A percentile compares a stretch with the other conserved stretches of the same genome.
Conservation (phyloP, 73 alveolate species). For the Tetrahymena elliotti region DNA sequence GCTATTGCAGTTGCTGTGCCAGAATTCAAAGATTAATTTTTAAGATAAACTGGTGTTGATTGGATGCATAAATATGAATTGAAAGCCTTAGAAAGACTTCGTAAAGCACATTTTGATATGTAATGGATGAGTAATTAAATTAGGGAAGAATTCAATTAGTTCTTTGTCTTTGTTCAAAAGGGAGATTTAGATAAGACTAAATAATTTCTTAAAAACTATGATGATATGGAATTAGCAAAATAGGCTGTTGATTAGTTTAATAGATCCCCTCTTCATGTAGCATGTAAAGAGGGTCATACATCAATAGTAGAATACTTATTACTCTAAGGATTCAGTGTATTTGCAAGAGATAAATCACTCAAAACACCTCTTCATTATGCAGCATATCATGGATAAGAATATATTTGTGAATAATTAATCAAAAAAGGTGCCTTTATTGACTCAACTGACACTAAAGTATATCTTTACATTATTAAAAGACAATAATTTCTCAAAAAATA, state of each 20-base stretch:
- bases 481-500: no score
- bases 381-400: slow-evolving; percentile 65
- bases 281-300: slow-evolving; percentile 62
- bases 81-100: slow-evolving; percentile 82
- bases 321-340: slow-evolving; percentile 49
- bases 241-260: slow-evolving; percentile 49
- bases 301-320: slow-evolving; percentile 43
- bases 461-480: background rate
- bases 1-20: slow-evolving; percentile 89
- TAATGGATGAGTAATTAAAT: slow-evolving; percentile 76
- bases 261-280: slow-evolving; percentile 61
- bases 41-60: slow-evolving; percentile 71
- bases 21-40: slow-evolving; percentile 69
- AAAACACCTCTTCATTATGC: slow-evolving; percentile 72
- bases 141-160: slow-evolving; percentile 6
- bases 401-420: slow-evolving; percentile 36
- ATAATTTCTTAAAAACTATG: slow-evolving; percentile 16
- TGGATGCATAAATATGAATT: slow-evolving; percentile 79
- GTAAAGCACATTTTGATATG: slow-evolving; percentile 78
- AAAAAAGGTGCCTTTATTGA: background rate
- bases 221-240: slow-evolving; percentile 5
- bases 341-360: slow-evolving; percentile 57
- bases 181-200: slow-evolving; percentile 71
- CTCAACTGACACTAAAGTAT: background rate
- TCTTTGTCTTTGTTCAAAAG: slow-evolving; percentile 52